A percentile compares a stretch with the other conserved stretches of the same genome.
Conservation (phyloP, 331 rosid species). For the Dryas integrifolia region DNA sequence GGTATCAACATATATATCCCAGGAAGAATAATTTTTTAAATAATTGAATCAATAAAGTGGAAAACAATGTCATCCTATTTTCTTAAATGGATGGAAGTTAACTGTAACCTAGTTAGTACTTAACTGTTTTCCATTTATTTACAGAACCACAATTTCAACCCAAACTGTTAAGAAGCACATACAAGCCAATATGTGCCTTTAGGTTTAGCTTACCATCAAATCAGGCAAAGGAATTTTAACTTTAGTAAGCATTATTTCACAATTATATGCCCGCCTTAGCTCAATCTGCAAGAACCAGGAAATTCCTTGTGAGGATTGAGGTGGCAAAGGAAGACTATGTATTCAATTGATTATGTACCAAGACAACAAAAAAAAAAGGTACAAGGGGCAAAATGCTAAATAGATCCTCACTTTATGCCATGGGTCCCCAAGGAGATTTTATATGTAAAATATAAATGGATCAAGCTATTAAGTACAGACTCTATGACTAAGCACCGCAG, state of each 20-base stretch:
- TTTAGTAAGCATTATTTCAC: slow-evolving; percentile 97
- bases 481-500: not conserved
- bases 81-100: not conserved
- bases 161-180: slow-evolving; percentile 22
- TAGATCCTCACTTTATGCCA: not conserved
- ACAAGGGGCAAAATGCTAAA: not conserved
- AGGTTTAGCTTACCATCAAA: slow-evolving; percentile 66
- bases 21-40: not conserved
- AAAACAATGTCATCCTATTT: not conserved
- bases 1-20: not conserved
- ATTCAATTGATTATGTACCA: not conserved
- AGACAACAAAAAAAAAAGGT: not conserved
- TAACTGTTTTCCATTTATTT: not conserved
- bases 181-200: slow-evolving; percentile 11
- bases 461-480: not conserved
- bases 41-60: not conserved
- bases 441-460: no score
- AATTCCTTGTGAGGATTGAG: slow-evolving; percentile 13
- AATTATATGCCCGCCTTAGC: slow-evolving; percentile 92
- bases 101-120: not conserved
- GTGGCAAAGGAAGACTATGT: slow-evolving; percentile 3
- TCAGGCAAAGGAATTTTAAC: slow-evolving; percentile 93
- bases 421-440: no score
- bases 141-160: slow-evolving; percentile 19
- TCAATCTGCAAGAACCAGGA: slow-evolving; percentile 70